phyloP scores from a whole-genome alignment of 768 basidiomycete species.

The Pleurotus tuber-regium region DNA sequence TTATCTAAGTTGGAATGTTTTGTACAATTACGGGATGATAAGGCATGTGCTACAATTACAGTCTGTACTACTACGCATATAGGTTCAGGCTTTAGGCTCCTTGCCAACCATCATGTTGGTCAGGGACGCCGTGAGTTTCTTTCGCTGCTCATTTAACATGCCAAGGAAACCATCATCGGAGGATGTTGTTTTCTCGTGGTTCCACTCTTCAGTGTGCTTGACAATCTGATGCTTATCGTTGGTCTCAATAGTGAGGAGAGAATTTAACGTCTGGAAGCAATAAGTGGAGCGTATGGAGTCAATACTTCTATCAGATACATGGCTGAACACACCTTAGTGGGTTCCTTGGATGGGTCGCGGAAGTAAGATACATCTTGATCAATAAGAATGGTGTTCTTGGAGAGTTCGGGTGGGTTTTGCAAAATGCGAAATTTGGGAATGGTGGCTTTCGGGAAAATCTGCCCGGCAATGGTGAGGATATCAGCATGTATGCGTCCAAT shows the following conservation, averaged over 20 bases:
- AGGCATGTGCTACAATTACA: not conserved
- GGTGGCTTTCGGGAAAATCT: constrained; percentile 43
- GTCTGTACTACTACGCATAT: not conserved
- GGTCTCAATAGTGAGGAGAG: constrained; percentile 38
- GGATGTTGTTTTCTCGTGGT: constrained; percentile 36
- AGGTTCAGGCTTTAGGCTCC: not conserved
- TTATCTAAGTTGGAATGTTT: not conserved
- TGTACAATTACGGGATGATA: not conserved
- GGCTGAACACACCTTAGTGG: constrained; percentile 33
- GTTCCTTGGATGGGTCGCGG: constrained; percentile 32
- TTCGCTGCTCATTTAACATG: constrained; percentile 41
- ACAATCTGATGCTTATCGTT: constrained; percentile 34
- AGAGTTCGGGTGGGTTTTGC: constrained; percentile 34
- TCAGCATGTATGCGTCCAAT: not conserved
- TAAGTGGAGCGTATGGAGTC: no score
- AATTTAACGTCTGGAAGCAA: constrained; percentile 32
- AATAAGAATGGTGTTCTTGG: constrained; percentile 37
- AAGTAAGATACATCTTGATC: constrained; percentile 48
- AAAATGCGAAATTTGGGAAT: constrained; percentile 40
- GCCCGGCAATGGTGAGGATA: not conserved
- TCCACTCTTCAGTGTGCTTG: constrained; percentile 43
- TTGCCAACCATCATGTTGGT: constrained; percentile 31
- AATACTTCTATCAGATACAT: no score
- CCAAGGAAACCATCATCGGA: constrained; percentile 41
- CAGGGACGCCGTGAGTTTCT: constrained; percentile 36